Conservation (phyloP, 345 rosid species). For the Microcos paniculata region DNA sequence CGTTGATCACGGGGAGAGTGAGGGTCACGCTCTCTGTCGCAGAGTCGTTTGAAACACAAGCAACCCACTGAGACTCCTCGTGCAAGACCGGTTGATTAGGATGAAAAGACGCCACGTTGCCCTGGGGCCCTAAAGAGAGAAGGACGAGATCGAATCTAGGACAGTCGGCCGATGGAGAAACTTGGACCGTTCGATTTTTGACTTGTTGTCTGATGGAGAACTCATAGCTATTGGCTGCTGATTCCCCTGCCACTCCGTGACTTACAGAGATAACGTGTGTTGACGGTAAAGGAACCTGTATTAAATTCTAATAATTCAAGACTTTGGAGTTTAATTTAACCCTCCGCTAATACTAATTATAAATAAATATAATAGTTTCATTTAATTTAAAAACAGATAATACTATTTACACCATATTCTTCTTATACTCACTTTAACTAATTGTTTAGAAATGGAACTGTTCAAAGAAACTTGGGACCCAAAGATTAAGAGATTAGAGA, state of each 20-base stretch:
- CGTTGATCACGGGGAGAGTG: slow-evolving; percentile 41
- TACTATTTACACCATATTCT: no score
- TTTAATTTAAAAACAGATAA: no score
- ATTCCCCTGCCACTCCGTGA: slow-evolving; percentile 30
- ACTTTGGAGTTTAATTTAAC: background rate
- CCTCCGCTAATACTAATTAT: no score
- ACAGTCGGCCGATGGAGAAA: slow-evolving; percentile 31
- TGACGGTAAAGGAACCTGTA: slow-evolving; percentile 37
- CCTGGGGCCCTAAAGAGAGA: slow-evolving; percentile 11
- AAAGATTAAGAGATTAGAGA: no score
- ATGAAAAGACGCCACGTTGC: slow-evolving; percentile 31
- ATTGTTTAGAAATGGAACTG: no score
- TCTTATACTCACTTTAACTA: no score
- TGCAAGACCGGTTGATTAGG: slow-evolving; percentile 21
- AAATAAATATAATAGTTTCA: background rate
- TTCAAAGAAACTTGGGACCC: no score
- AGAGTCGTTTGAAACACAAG: slow-evolving; percentile 15
- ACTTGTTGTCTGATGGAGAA: slow-evolving; percentile 35
- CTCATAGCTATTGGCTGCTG: slow-evolving; percentile 33
- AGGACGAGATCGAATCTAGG: slow-evolving; percentile 41
- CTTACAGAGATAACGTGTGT: slow-evolving; percentile 25
- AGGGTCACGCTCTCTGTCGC: slow-evolving; percentile 22
- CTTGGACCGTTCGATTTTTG: slow-evolving; percentile 27
- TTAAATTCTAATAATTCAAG: background rate
- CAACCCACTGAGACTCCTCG: slow-evolving; percentile 37